A percentile compares a stretch with the other conserved stretches of the same genome.
Conservation (phyloP, 73 alveolate species). For the Symbiodinium pilosum region DNA sequence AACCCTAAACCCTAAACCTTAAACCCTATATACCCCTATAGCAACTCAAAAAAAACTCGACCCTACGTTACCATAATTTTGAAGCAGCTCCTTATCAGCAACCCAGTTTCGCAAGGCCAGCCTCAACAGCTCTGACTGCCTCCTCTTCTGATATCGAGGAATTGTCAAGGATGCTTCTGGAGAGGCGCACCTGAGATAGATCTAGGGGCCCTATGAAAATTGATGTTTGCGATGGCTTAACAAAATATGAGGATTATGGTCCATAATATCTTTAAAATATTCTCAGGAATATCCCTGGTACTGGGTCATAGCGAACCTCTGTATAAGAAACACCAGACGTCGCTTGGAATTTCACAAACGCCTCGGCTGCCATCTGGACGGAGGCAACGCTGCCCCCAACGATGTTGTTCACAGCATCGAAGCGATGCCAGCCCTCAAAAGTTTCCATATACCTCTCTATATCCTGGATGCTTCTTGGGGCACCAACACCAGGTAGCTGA, state of each 20-base stretch:
- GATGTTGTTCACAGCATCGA: slow-evolving; percentile 78
- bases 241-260: no score
- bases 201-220: no score
- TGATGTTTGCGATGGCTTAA: no score
- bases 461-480: slow-evolving; percentile 18
- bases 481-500: slow-evolving; percentile 31
- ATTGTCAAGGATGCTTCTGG: slow-evolving; percentile 35
- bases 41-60: no score
- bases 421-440: slow-evolving; percentile 52
- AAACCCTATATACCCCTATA: no score
- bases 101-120: slow-evolving; percentile 19
- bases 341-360: slow-evolving; percentile 57
- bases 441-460: slow-evolving; percentile 8
- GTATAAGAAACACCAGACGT: slow-evolving; percentile 40
- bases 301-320: slow-evolving; percentile 86
- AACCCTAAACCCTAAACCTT: no score
- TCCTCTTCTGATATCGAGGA: slow-evolving; percentile 49
- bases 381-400: slow-evolving; percentile 42
- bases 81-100: no score
- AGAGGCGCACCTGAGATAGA: no score
- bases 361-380: slow-evolving; percentile 47
- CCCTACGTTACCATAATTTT: no score
- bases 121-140: slow-evolving; percentile 76
- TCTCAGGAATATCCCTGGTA: no score
- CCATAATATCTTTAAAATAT: no score